A percentile compares a stretch with the other conserved stretches of the same genome.
Conservation (phyloP, 495 filamentous ascomycete genomes). For the Penicilliopsis zonata region DNA sequence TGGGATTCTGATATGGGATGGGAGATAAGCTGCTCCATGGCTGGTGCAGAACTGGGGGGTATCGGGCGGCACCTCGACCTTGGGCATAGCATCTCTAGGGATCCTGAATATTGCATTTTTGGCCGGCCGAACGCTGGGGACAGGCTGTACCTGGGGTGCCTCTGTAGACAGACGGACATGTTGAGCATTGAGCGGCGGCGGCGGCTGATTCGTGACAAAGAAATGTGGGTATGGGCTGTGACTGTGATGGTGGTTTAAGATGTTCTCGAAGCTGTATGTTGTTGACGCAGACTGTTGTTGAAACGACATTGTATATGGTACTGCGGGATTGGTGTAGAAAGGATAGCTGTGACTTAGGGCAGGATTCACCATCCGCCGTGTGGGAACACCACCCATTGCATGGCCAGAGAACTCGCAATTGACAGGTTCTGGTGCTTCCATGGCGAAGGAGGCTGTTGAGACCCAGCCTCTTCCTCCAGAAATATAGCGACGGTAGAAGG, state of each 20-base stretch:
- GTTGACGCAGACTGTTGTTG: slow-evolving; percentile 26
- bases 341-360: slow-evolving; percentile 20
- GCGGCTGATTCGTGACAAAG: slow-evolving; percentile 18
- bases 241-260: slow-evolving; percentile 18
- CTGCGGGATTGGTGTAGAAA: slow-evolving; percentile 25
- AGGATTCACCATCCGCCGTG: slow-evolving; percentile 27
- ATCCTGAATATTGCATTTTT: slow-evolving; percentile 29
- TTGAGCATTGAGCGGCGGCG: slow-evolving; percentile 11
- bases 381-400: slow-evolving; percentile 21
- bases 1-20: slow-evolving; percentile 8
- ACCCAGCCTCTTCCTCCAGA: too few relatives aligned
- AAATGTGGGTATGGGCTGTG: slow-evolving; percentile 27
- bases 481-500: too few relatives aligned
- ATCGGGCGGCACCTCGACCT: slow-evolving; percentile 7
- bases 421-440: slow-evolving; percentile 34
- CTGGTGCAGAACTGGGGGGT: slow-evolving; percentile 1
- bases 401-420: slow-evolving; percentile 32
- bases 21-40: slow-evolving; percentile 3
- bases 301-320: slow-evolving; percentile 25
- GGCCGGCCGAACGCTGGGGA: slow-evolving; percentile 29
- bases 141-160: slow-evolving; percentile 16
- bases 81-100: slow-evolving; percentile 11
- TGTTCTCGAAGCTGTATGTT: slow-evolving; percentile 23
- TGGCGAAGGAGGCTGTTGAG: slow-evolving; percentile 7
- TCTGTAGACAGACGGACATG: slow-evolving; percentile 22